These are phyloP conservation scores for Ramichloridium luteum DNA, from an alignment of 2,329 filamentous ascomycete genomes.

Conservation along the genomic window DNA sequence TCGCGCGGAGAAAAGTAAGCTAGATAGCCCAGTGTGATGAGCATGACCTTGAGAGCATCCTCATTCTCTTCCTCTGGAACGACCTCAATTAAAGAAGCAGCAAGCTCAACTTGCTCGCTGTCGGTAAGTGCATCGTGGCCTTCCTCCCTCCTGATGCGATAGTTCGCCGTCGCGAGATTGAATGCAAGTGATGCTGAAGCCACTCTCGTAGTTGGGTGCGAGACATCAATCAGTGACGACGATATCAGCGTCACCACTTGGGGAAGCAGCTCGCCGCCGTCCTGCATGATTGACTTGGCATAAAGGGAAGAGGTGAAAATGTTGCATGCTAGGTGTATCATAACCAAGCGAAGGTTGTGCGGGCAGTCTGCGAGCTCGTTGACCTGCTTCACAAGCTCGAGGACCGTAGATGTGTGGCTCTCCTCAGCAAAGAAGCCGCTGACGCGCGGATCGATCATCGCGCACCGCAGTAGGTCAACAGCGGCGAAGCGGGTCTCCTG, in stretches of 20 bases:
- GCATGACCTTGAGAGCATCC: constrained; percentile 64
- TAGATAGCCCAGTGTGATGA: constrained; percentile 65
- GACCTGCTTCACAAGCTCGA: constrained; percentile 47
- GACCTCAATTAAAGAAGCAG: constrained; percentile 68
- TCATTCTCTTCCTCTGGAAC: constrained; percentile 38
- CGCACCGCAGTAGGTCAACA: constrained; percentile 71
- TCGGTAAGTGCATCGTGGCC: constrained; percentile 50
- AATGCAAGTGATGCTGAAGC: constrained; percentile 73
- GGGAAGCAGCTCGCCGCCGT: constrained; percentile 10
- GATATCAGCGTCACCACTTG: constrained; percentile 59
- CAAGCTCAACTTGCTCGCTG: constrained; percentile 65
- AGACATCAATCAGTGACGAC: constrained; percentile 64
- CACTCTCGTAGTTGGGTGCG: constrained; percentile 61
- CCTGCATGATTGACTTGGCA: constrained; percentile 31
- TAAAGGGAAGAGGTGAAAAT: constrained; percentile 68
- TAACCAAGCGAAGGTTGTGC: constrained; percentile 72
- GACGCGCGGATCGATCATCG: constrained; percentile 64
- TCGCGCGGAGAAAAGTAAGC: constrained; percentile 57
- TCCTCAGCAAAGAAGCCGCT: constrained; percentile 78
- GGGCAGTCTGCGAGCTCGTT: constrained; percentile 47
- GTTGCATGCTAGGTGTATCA: constrained; percentile 73
- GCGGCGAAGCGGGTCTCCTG: constrained; percentile 61
- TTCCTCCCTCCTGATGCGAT: constrained; percentile 48
- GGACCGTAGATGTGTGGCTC: constrained; percentile 46
- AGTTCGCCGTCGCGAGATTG: constrained; percentile 64